Percentiles rank a stretch among this genome's conserved stretches.
Conservation (phyloP, 2,329 filamentous ascomycete genomes). For the Curvularia sp. region DNA sequence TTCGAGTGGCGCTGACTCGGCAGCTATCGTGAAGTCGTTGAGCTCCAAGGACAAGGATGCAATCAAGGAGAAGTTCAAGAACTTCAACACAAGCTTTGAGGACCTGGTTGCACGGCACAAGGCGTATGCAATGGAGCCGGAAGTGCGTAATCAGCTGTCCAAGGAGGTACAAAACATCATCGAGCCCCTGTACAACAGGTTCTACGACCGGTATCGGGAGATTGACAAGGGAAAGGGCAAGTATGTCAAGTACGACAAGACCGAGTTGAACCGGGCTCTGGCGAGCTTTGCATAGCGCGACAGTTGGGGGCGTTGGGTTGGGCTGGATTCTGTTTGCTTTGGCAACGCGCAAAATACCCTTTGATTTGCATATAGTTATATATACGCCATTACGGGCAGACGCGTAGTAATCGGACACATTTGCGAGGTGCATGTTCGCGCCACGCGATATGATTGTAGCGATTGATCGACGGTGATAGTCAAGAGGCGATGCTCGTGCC, state of each 20-base stretch:
- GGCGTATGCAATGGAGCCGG: conserved; percentile 84
- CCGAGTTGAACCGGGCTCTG: conserved; percentile 71
- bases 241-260: conserved; percentile 97
- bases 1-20: conserved; percentile 74
- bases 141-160: conserved; percentile 80
- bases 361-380: conserved; percentile 30
- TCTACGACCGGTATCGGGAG: conserved; percentile 97
- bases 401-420: conserved; percentile 30
- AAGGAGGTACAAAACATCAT: conserved; percentile 90
- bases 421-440: conserved; percentile 4
- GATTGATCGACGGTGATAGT: too few species aligned
- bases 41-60: conserved; percentile 91
- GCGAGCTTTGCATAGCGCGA: conserved; percentile 53
- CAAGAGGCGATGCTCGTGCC: conserved; percentile 17
- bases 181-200: conserved; percentile 91
- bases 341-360: conserved; percentile 44
- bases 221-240: conserved; percentile 98
- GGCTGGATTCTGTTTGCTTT: conserved; percentile 24
- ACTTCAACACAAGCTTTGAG: conserved; percentile 90
- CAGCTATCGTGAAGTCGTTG: conserved; percentile 81
- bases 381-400: conserved; percentile 21
- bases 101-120: conserved; percentile 86
- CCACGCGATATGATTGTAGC: neutral
- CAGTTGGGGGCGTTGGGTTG: conserved; percentile 30
- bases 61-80: conserved; percentile 94